Percentiles rank a stretch among this genome's conserved stretches.
phyloP scores from a whole-genome alignment of 345 rosid species.

The Gossypium longicalyx region DNA sequence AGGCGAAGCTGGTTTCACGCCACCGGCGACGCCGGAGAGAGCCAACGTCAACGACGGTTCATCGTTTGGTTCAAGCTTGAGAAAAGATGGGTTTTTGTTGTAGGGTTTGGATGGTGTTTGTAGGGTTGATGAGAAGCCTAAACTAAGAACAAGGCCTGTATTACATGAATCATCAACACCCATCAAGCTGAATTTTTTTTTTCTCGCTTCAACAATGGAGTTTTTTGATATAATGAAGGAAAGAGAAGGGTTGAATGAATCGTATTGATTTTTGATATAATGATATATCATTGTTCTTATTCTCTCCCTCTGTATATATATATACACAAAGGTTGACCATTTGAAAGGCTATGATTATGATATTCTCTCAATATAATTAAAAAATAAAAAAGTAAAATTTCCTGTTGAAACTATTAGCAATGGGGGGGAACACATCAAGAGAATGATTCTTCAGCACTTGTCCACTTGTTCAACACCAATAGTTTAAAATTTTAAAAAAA shows the following conservation, averaged over 20 bases:
- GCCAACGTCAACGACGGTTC: conserved; percentile 50
- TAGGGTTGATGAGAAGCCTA: conserved; percentile 46
- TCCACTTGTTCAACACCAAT: conserved; percentile 34
- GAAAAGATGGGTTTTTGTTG: conserved; percentile 4
- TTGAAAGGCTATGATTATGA: conserved; percentile 37
- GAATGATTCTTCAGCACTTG: conserved; percentile 46
- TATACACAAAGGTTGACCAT: conserved; percentile 69
- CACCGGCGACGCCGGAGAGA: conserved; percentile 30
- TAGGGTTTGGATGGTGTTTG: conserved; percentile 23
- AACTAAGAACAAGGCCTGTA: conserved; percentile 61
- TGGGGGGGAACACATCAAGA: conserved; percentile 50
- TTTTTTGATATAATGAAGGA: background rate
- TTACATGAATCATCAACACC: conserved; percentile 55
- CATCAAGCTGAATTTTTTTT: conserved; percentile 26
- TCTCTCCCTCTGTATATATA: conserved; percentile 23
- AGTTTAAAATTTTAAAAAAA: no score
- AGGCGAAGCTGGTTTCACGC: conserved; percentile 40
- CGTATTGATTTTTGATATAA: background rate
- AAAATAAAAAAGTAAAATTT: conserved; percentile 12
- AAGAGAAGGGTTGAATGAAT: conserved; percentile 45
- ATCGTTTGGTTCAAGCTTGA: conserved; percentile 15
- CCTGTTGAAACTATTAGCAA: conserved; percentile 17
- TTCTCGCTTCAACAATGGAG: background rate
- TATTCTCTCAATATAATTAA: conserved; percentile 25
- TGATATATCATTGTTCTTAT: conserved; percentile 18